A percentile compares a stretch with the other conserved stretches of the same genome.
Conservation (phyloP, 306 rosid genomes). For the Delonix regia region DNA sequence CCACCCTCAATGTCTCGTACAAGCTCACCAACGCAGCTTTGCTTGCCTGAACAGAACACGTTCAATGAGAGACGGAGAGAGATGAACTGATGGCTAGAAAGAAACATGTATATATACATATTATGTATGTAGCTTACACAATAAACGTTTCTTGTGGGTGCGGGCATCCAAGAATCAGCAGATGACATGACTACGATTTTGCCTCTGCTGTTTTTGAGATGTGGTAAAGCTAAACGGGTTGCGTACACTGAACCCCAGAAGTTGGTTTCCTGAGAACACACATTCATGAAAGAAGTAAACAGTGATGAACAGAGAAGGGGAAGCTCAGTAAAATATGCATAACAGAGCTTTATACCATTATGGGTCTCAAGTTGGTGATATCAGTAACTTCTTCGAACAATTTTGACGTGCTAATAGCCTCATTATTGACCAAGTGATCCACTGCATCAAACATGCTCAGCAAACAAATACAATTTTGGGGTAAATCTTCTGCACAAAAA, state of each 20-base stretch:
- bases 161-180: constrained; percentile 63
- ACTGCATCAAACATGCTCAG: constrained; percentile 44
- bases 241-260: constrained; percentile 72
- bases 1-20: constrained; percentile 66
- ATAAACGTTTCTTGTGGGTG: constrained; percentile 60
- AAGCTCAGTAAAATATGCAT: not conserved
- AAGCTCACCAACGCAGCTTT: constrained; percentile 59
- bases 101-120: too few species aligned
- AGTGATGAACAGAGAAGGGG: not conserved
- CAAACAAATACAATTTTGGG: not conserved
- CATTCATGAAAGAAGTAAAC: not conserved
- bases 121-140: constrained; percentile 35
- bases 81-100: not conserved
- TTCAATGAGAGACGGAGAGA: not conserved
- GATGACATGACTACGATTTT: constrained; percentile 70
- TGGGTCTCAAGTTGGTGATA: constrained; percentile 47
- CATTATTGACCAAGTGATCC: constrained; percentile 83
- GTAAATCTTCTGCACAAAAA: not conserved
- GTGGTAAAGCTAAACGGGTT: constrained; percentile 52
- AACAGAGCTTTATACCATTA: constrained; percentile 54
- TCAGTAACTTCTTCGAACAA: constrained; percentile 61
- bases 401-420: constrained; percentile 44
- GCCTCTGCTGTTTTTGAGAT: constrained; percentile 56
- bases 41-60: constrained; percentile 52
- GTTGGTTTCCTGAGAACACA: constrained; percentile 58